These are phyloP conservation scores for Nigrospora oryzae DNA, from an alignment of 2,329 filamentous ascomycete species.

Conservation along the genomic window DNA sequence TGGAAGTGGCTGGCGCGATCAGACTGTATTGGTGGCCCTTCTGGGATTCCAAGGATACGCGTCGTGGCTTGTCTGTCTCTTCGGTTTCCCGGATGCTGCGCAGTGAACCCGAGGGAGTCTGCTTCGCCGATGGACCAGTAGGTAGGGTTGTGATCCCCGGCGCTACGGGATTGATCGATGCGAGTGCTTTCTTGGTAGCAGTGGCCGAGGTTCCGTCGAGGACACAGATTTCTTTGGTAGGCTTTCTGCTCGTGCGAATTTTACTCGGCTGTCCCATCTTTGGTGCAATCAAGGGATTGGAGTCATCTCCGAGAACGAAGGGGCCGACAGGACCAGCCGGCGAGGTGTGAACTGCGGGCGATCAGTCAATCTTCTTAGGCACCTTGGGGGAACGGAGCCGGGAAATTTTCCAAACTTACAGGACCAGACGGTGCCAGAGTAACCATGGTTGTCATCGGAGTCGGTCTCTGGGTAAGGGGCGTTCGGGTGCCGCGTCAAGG, in stretches of 20 bases:
- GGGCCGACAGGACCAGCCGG: not conserved
- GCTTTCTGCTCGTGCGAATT: not conserved
- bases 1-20: no score
- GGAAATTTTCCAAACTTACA: not conserved
- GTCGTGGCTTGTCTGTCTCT: no score
- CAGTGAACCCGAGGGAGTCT: no score
- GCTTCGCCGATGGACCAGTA: no score
- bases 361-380: not conserved
- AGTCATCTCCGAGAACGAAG: not conserved
- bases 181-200: not conserved
- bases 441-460: not conserved
- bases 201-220: slow-evolving; percentile 7
- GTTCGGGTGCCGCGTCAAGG: not conserved
- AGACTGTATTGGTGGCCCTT: no score
- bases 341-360: not conserved
- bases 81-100: no score
- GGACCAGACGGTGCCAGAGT: not conserved
- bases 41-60: no score
- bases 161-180: no score
- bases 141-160: no score
- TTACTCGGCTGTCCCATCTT: not conserved
- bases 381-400: not conserved
- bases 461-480: not conserved
- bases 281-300: no score
- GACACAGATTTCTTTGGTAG: slow-evolving; percentile 11